Percentiles rank a stretch among this genome's conserved stretches.
Evolutionary conservation across 345 rosid species (phyloP).

Genomic region (Citrus hindsii): DNA sequence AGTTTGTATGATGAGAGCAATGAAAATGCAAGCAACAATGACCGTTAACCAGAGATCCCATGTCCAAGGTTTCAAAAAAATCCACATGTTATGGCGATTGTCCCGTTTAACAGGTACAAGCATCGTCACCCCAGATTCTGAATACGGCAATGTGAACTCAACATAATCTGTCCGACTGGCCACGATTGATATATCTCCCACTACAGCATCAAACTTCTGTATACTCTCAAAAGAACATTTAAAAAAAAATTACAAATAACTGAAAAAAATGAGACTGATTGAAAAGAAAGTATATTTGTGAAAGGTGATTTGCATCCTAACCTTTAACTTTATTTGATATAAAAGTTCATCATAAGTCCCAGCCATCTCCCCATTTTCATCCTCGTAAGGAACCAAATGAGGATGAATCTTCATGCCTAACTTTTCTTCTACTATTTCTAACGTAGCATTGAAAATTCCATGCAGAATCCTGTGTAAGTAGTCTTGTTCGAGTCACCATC

Average conservation of each 20-base stretch:
- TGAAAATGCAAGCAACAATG: constrained; percentile 19
- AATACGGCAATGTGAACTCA: constrained; percentile 42
- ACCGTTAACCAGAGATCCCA: constrained; percentile 37
- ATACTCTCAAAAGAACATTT: neutral
- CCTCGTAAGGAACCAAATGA: constrained; percentile 16
- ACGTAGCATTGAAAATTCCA: constrained; percentile 37
- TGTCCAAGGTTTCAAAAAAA: constrained; percentile 41
- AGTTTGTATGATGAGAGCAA: constrained; percentile 29
- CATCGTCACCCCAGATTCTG: constrained; percentile 33
- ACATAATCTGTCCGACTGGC: constrained; percentile 13
- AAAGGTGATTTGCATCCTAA: neutral
- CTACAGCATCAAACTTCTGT: constrained; percentile 19
- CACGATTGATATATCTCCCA: constrained; percentile 31
- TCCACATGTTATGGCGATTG: constrained; percentile 20
- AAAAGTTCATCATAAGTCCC: constrained; percentile 30
- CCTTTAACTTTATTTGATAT: constrained; percentile 6
- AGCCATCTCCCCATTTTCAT: neutral
- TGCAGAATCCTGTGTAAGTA: constrained; percentile 21
- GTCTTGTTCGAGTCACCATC: constrained; percentile 1
- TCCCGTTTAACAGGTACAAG: constrained; percentile 21
- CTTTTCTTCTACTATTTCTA: constrained; percentile 11
- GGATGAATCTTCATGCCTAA: constrained; percentile 16
- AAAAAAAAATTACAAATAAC: no score
- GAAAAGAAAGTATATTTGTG: neutral
- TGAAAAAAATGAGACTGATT: no score